Base-by-base conservation (phyloP, 2,329 filamentous ascomycete genomes). In the Rosellinia necatrix region DNA sequence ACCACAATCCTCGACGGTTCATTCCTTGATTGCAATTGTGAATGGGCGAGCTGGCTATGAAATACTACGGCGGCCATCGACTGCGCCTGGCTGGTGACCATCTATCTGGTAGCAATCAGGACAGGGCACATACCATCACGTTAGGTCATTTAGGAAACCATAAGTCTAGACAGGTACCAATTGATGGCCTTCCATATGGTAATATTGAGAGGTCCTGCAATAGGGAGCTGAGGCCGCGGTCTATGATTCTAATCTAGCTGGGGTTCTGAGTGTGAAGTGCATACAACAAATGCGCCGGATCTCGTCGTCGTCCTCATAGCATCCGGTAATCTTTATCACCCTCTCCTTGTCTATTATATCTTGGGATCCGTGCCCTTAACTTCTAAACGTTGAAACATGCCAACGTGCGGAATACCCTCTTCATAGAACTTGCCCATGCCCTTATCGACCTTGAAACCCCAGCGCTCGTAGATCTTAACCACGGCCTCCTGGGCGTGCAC, bases 341-440 rank as follows among this genome's bases (percentile, higher is more conserved):
- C 48, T 15, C 22, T 17, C 46, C 37, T 19, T 35, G 6, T 49
- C 32, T 15, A 44, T 61, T 37, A 64, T 58, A 65, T 47, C 13
- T 27, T 52, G 3, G 64, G 61, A 24, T 47, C 44, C 17, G 17
- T 59, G 22, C 51, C 24, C 49, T 61, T 64, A 3, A 77, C 59
- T 3, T 76, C 67, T 24, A 86, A 57, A 29, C 82, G 74, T 61
- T 72, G 67, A 61, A 83, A 96, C 92, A 97, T 96, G 57, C 90
- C 92, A 15, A 96, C 81, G 76, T 96, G 91, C 62, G 83, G 78
- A 51, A 96, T 93, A 3, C 89, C 90, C 68, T 94, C 91, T 72
- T 97, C 92, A 59, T 80, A 78, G 91, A 92, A 97, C 27, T 71
- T 79, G 1, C 90, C 90, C 82, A 93, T 84, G 8, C 74, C 77